Evolutionary conservation across 352 stramenopile species (phyloP).

Genomic region (Globisporangium carolinianum): DNA sequence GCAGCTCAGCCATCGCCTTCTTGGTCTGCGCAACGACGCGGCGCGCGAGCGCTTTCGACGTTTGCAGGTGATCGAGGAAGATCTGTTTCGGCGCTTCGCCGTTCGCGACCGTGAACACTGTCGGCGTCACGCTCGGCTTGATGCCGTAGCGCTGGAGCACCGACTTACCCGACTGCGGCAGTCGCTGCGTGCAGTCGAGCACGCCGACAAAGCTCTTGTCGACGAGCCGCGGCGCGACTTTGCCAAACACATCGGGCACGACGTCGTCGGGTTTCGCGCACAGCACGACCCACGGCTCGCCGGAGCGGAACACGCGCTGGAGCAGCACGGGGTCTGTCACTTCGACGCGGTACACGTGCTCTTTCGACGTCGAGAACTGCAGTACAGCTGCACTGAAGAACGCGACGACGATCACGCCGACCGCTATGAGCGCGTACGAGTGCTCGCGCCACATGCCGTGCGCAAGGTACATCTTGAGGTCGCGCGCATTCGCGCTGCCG

Average conservation of each 20-base stretch:
- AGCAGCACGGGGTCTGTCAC: slow-evolving; percentile 44
- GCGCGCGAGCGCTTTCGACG: slow-evolving; percentile 47
- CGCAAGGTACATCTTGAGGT: slow-evolving; percentile 79
- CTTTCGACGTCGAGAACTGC: slow-evolving; percentile 52
- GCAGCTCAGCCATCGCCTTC: slow-evolving; percentile 47
- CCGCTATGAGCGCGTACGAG: slow-evolving; percentile 45
- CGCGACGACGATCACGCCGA: slow-evolving; percentile 42
- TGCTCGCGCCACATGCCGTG: slow-evolving; percentile 82
- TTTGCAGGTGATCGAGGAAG: slow-evolving; percentile 61
- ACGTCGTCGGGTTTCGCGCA: slow-evolving; percentile 62
- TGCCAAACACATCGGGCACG: slow-evolving; percentile 64
- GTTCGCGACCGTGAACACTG: slow-evolving; percentile 77
- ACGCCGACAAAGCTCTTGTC: slow-evolving; percentile 60
- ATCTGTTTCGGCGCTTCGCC: slow-evolving; percentile 71
- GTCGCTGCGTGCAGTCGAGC: slow-evolving; percentile 61
- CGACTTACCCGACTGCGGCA: slow-evolving; percentile 44
- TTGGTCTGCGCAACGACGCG: slow-evolving; percentile 47
- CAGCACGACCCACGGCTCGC: slow-evolving; percentile 78
- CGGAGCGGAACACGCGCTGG: slow-evolving; percentile 67
- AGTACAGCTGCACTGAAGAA: slow-evolving; percentile 59
- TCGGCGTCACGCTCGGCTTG: slow-evolving; percentile 49
- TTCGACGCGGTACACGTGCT: slow-evolving; percentile 62
- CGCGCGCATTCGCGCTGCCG: slow-evolving; percentile 47
- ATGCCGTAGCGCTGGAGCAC: slow-evolving; percentile 59
- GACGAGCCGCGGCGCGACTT: slow-evolving; percentile 46